Evolutionary conservation across 75 land plant genomes (phyloP).

Genomic region (Pinus albicaulis): DNA sequence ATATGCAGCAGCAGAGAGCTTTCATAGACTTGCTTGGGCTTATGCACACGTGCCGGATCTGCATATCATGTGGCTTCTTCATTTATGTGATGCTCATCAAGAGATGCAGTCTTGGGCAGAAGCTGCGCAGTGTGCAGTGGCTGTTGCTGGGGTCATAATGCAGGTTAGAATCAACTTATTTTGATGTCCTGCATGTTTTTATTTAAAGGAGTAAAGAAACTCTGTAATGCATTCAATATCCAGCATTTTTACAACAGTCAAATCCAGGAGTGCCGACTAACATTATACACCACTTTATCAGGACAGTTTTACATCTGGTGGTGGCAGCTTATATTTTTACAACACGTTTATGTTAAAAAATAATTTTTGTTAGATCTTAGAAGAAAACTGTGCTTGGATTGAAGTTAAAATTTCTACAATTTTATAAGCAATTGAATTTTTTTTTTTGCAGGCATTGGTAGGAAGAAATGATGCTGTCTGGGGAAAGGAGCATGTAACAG

Average conservation of each 20-base stretch:
- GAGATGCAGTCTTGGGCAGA: conserved; percentile 99
- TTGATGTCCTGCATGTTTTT: not conserved
- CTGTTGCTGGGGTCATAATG: conserved; percentile 99
- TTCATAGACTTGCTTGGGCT: conserved; percentile 84
- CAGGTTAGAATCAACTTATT: conserved; percentile 46
- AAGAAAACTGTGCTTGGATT: not conserved
- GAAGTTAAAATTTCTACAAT: not conserved
- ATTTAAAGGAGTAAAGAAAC: not conserved
- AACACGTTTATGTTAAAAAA: not conserved
- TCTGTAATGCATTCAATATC: too few relatives aligned
- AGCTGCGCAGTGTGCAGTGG: conserved; percentile 99
- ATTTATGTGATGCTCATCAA: conserved; percentile 98
- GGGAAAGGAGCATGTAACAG: conserved; percentile 80
- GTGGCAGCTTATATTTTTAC: not conserved
- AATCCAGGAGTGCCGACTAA: too few relatives aligned
- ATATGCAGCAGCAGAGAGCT: conserved; percentile 97
- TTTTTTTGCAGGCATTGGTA: conserved; percentile 74
- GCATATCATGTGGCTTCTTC: conserved; percentile 99
- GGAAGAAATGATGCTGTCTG: conserved; percentile 94
- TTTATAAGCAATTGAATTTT: not conserved
- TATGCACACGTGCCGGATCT: conserved; percentile 98
- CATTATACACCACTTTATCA: too few relatives aligned
- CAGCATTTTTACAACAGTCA: too few relatives aligned
- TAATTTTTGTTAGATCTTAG: not conserved
- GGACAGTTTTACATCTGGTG: not conserved